Percentiles rank a stretch among this genome's conserved stretches.
These are phyloP conservation scores for Gossypium schwendimanii DNA, from an alignment of 441 rosid genomes.

Conservation along the genomic window DNA sequence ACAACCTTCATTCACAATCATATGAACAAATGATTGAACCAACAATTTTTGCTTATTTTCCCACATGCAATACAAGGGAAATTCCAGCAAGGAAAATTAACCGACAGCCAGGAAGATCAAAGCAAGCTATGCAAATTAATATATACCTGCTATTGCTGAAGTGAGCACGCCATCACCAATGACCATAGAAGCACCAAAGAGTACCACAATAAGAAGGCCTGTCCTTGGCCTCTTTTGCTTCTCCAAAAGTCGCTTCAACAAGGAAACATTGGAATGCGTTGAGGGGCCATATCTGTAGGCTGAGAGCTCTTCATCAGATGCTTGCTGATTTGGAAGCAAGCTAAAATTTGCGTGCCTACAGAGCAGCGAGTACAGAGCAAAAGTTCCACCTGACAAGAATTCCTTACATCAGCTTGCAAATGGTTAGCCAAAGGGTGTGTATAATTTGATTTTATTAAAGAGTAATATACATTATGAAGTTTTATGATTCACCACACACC, in stretches of 20 bases:
- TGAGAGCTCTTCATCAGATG: conserved; percentile 92
- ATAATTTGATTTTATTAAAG: background rate
- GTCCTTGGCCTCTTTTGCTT: conserved; percentile 64
- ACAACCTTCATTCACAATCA: conserved; percentile 4
- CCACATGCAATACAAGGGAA: background rate
- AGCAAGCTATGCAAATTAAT: background rate
- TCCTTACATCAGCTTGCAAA: conserved; percentile 21
- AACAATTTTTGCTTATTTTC: background rate
- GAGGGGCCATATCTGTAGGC: conserved; percentile 63
- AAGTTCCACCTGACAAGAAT: conserved; percentile 63
- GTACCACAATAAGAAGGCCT: conserved; percentile 64
- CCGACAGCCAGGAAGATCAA: background rate
- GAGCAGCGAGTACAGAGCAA: conserved; percentile 84
- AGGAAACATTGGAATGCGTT: conserved; percentile 27
- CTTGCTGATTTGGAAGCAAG: conserved; percentile 93
- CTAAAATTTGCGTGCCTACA: conserved; percentile 83
- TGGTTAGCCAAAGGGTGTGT: conserved; percentile 1
- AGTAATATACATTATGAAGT: conserved; percentile 1
- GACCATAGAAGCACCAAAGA: conserved; percentile 79
- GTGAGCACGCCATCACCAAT: conserved; percentile 81
- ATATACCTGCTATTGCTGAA: conserved; percentile 76
- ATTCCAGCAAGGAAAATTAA: background rate
- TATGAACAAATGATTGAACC: background rate
- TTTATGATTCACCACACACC: conserved; percentile 36
- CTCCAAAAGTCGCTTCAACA: conserved; percentile 57